Evolutionary conservation across 768 basidiomycete genomes (phyloP).

Genomic region (Inosperma sp.): DNA sequence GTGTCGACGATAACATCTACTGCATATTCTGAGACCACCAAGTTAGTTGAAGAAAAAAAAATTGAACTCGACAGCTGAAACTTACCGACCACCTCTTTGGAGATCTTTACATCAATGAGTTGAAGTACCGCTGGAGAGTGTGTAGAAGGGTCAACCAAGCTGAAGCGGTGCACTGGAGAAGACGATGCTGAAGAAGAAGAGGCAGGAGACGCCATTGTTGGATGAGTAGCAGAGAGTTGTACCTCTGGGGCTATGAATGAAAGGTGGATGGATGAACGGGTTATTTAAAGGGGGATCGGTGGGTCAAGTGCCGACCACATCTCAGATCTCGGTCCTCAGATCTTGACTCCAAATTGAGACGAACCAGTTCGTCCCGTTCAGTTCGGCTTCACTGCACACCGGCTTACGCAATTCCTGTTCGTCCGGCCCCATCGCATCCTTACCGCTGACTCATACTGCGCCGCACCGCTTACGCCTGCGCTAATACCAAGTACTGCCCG

Average conservation of each 20-base stretch:
- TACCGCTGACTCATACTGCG: constrained; percentile 13
- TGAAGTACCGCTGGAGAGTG: constrained; percentile 67
- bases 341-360: neutral
- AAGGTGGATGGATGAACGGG: constrained; percentile 11
- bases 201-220: constrained; percentile 18
- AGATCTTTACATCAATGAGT: constrained; percentile 62
- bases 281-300: constrained; percentile 28
- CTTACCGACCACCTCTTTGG: constrained; percentile 61
- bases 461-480: neutral
- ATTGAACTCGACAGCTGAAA: constrained; percentile 13
- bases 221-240: constrained; percentile 15
- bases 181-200: constrained; percentile 27
- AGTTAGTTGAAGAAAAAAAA: constrained; percentile 4
- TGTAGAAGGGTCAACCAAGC: constrained; percentile 56
- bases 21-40: constrained; percentile 51
- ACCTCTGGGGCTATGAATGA: constrained; percentile 20
- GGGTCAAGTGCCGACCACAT: constrained; percentile 23
- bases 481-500: no score
- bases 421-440: constrained; percentile 16
- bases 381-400: constrained; percentile 19
- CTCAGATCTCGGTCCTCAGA: constrained; percentile 15
- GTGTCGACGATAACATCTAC: constrained; percentile 67
- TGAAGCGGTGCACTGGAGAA: constrained; percentile 39
- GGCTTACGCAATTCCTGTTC: constrained; percentile 20
- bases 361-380: constrained; percentile 20